Base-by-base conservation (phyloP, 2,329 filamentous ascomycete genomes). In the Colletotrichum tropicicola region DNA sequence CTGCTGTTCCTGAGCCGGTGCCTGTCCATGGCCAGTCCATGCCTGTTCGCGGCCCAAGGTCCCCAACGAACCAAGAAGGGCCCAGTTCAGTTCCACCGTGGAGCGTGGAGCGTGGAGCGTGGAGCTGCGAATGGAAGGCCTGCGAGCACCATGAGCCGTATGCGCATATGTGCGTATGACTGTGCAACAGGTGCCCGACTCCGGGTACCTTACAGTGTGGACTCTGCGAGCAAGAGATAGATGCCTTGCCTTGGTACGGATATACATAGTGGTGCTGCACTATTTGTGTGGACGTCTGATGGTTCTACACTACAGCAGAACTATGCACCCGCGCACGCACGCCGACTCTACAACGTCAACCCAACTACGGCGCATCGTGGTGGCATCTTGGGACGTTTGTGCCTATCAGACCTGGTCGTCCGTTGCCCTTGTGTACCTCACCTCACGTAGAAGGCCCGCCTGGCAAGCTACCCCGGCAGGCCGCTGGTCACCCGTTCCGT, bases 191-290 rank as follows among this genome's bases (percentile, higher is more conserved):
- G 52, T 61, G 35, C 43, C 51, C 57, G 56, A 51, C 19, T 37
- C 9, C 62, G 49, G 57, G 62, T 65, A 65, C 62, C 62, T 65
- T 54, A 48, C 61, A 64, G 55, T 32, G 30, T 53, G 12, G 41
- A 12, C 21, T 37, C n/a, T 41, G 51, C n/a, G 27, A 35, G 25
- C 21, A 30, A 30, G 21, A 39, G 49, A 32, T 53, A 27, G 30
- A 27, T 53, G 21, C 19, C 30, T 32, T 32, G 10, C 30, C 21
- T 25, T 39, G 49, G 12, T 35, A n/a, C 23, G 30, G 13, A 17
- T 41, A 41, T 19, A 17, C 15, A n/a, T 19, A 43, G 32, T 17
- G 19, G 10, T 59, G 10, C 52, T 48, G 37, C 45, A 39, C 23
- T 43, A 44, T 37, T 39, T 37, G 19, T n/a, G n/a, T n/a, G n/a